Evolutionary conservation across 768 basidiomycete species (phyloP), one percentile per base, ranked within the genome.

Genomic region (Cyclocybe aegerita): DNA sequence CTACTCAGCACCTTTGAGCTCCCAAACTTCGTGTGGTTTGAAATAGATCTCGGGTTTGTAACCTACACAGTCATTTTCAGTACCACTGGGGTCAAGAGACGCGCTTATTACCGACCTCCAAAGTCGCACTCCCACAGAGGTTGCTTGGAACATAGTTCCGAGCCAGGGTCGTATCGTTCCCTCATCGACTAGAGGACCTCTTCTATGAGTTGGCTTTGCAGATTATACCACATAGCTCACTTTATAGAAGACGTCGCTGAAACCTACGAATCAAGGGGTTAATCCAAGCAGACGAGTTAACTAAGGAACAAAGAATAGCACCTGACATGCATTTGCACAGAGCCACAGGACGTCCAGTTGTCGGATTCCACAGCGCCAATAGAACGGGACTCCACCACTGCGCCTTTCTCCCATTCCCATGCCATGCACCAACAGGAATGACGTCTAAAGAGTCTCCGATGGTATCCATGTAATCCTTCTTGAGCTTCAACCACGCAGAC

Each of bases 361-460:
- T 72, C 15, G 80, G 69, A 60, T 93, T 84, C 78, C 87, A 86
- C 36, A 87, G 69, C 10, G 85, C 92, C 39, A 95, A 75, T 4
- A 97, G 73, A 57, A 96, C 81, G 1, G 93, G 93, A 56, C 86
- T 90, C 90, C 91, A 97, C 94, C 93, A 96, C 41, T 81, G 78
- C 11, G 84, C 86, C 70, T 96, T 97, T 33, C 93, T 72, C 31
- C 94, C 94, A 62, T 85, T 88, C 41, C 93, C 93, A 70, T 93
- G 83, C 90, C 91, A 95, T 39, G 90, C 93, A 42, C 83, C 87
- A 46, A 88, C 72, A 29, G 88, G 87, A 30, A 88, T 78, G 48
- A 87, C 68, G 61, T 88, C 88, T 29, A 83, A 78, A 56, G 81
- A 80, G 63, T 93, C 89, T n/a, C 86, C 86, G 34, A 91, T 66